Percentiles rank a stretch among this genome's conserved stretches.
phyloP scores from a whole-genome alignment of 768 basidiomycete genomes.

The Phallus indusiatus region DNA sequence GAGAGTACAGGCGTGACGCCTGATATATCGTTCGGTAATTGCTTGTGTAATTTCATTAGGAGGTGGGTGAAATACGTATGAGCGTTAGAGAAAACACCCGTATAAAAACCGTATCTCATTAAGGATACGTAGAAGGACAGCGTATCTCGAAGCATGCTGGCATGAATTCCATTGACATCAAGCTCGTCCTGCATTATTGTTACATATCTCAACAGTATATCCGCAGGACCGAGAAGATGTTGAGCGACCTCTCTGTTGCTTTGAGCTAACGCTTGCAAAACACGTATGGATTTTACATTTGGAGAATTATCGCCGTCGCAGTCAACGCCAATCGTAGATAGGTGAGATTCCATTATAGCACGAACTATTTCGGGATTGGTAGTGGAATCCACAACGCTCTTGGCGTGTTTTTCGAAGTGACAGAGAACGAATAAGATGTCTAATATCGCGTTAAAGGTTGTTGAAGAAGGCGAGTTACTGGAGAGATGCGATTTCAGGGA shows the following conservation, averaged over 20 bases:
- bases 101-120: constrained; percentile 70
- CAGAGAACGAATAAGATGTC: constrained; percentile 5
- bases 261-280: neutral
- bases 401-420: constrained; percentile 3
- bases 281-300: neutral
- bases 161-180: neutral
- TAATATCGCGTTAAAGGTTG: neutral
- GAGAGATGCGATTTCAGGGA: neutral
- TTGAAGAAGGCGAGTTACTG: neutral
- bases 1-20: constrained; percentile 1
- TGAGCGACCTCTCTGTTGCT: constrained; percentile 28
- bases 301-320: neutral
- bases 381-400: neutral
- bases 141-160: constrained; percentile 38
- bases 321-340: neutral
- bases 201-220: constrained; percentile 66
- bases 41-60: constrained; percentile 32
- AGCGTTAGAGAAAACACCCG: constrained; percentile 59
- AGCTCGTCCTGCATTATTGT: constrained; percentile 33
- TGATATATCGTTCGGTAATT: constrained; percentile 27
- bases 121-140: constrained; percentile 56
- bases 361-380: neutral
- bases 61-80: constrained; percentile 45
- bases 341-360: neutral
- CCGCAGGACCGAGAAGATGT: constrained; percentile 44